Evolutionary conservation across 345 rosid genomes (phyloP), one percentile per base, ranked within the genome.

Genomic region (Adansonia digitata): DNA sequence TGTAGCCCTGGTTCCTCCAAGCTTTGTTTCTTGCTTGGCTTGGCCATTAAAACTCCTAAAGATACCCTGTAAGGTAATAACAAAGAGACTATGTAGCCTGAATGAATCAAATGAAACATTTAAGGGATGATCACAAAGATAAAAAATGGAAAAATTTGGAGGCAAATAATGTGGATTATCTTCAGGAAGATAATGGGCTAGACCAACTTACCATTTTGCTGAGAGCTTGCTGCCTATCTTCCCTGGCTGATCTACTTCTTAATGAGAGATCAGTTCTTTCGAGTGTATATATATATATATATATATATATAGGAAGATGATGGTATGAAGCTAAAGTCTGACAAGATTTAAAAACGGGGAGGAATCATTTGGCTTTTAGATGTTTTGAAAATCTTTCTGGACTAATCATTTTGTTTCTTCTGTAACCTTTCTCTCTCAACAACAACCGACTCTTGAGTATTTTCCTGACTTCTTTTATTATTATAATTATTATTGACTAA

Each of bases 1-100:
- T 22, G 80, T 76, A 52, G 92, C 89, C 75, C 85, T 82, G 18
- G 53, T 75, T 73, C 90, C 90, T 48, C 88, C 89, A 0, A 45
- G 82, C 59, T 46, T 81, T 12, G 40, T 81, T 76, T 78, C 77
- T 65, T 69, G 75, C 59, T 65, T 75, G 22, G 80, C 35, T 49
- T 71, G 80, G 59, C 63, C 18, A 71, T 81, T 74, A n/a, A 55
- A 84, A 71, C 78, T 81, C 68, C 64, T 73, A 64, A 64, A 39
- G 52, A 46, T 67, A 9, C 68, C 84, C 89, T 85, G 84, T 34
- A 42, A n/a, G 73, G 63, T 27, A 24, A 63, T 18, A 24, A 45
- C 40, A 34, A 63, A 52, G 15, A 39, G 45, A 20, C 61, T 27
- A 31, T 26, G 24, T 57, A 27, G 39, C 64, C 71, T 71, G 5